Conservation (phyloP, 148 eudicot species). For the Selenicereus undatus region DNA sequence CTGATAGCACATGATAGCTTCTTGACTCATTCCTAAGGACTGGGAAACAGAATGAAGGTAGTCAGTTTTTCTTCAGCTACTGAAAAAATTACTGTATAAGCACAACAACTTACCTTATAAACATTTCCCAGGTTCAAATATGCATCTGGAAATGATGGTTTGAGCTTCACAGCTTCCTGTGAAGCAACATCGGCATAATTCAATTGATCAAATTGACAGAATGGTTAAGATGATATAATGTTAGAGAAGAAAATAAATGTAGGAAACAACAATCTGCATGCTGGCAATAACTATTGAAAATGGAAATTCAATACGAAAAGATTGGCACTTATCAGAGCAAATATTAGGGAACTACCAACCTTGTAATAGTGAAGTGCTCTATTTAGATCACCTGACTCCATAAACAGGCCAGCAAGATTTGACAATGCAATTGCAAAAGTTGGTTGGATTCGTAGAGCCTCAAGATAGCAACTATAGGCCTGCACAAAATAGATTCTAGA, state of each 20-base stretch:
- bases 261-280: not conserved
- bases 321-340: not conserved
- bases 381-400: slow-evolving; percentile 47
- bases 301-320: not conserved
- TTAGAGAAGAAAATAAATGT: not conserved
- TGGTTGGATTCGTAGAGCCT: slow-evolving; percentile 43
- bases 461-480: slow-evolving; percentile 57
- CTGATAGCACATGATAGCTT: slow-evolving; percentile 79
- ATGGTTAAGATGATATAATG: not conserved
- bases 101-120: slow-evolving; percentile 61
- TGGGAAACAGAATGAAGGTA: slow-evolving; percentile 37
- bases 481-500: slow-evolving; percentile 50
- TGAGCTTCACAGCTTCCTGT: slow-evolving; percentile 90
- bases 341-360: slow-evolving; percentile 31
- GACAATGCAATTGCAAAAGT: slow-evolving; percentile 54
- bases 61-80: slow-evolving; percentile 5
- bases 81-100: not conserved
- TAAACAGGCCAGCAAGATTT: slow-evolving; percentile 47
- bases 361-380: slow-evolving; percentile 63
- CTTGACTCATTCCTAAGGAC: slow-evolving; percentile 87
- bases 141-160: slow-evolving; percentile 88
- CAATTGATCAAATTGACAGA: not conserved
- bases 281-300: not conserved
- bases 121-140: slow-evolving; percentile 82
- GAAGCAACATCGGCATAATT: slow-evolving; percentile 8